Evolutionary conservation across 2,329 filamentous ascomycete species (phyloP).

Genomic region (Graphium sp.): DNA sequence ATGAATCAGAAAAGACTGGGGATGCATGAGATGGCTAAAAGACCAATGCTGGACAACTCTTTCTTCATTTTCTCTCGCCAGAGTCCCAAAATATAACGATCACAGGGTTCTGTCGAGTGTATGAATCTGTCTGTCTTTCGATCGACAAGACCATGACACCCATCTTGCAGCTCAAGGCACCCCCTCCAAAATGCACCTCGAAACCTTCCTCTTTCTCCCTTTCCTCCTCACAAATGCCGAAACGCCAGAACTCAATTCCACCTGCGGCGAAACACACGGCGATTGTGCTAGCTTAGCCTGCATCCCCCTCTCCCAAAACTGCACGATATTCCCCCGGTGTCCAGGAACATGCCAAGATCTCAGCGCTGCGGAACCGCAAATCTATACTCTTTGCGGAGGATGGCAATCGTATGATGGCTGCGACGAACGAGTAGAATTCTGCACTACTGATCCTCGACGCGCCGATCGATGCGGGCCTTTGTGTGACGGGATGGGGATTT

Average conservation of each 20-base stretch:
- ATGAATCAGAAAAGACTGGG: no score
- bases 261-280: neutral
- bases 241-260: neutral
- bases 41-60: no score
- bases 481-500: neutral
- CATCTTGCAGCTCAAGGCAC: no score
- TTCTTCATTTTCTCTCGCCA: no score
- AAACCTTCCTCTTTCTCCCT: neutral
- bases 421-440: slow-evolving; percentile 1
- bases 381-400: neutral
- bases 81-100: no score
- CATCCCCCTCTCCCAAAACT: neutral
- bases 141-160: no score
- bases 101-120: no score
- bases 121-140: no score
- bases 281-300: neutral
- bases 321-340: neutral
- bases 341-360: slow-evolving; percentile 1
- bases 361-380: neutral
- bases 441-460: neutral
- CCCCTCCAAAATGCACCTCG: no score
- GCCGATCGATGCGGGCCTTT: neutral
- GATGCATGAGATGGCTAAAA: no score
- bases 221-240: neutral
- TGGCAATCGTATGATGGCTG: slow-evolving; percentile 1